A percentile compares a stretch with the other conserved stretches of the same genome.
These are phyloP conservation scores for Sungouiozyma ichnusensis DNA, from an alignment of 805 yeast genomes.

Conservation along the genomic window DNA sequence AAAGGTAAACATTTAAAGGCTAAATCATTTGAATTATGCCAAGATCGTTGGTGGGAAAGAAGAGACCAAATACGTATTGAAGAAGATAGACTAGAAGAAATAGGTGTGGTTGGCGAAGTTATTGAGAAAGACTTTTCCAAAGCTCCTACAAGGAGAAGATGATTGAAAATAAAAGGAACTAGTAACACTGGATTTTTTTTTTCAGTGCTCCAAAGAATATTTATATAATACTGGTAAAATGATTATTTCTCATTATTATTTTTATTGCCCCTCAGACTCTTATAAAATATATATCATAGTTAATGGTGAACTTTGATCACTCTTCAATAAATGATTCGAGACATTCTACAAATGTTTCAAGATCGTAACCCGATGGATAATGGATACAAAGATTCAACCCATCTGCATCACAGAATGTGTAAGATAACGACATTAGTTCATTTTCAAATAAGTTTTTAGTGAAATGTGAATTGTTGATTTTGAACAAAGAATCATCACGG, in stretches of 20 bases:
- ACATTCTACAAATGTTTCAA: slow-evolving; percentile 22
- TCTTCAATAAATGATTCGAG: slow-evolving; percentile 22
- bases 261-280: background rate
- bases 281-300: no score
- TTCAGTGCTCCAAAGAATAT: background rate
- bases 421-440: slow-evolving; percentile 21
- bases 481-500: slow-evolving; percentile 3
- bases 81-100: slow-evolving; percentile 81
- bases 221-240: background rate
- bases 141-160: slow-evolving; percentile 43
- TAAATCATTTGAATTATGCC: slow-evolving; percentile 81
- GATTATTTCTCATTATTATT: slow-evolving; percentile 1
- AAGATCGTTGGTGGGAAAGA: slow-evolving; percentile 98
- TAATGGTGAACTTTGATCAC: background rate
- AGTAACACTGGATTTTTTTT: no score
- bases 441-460: slow-evolving; percentile 16
- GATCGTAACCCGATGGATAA: slow-evolving; percentile 18
- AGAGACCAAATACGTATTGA: slow-evolving; percentile 81
- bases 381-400: slow-evolving; percentile 24
- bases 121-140: slow-evolving; percentile 58
- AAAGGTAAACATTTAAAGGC: slow-evolving; percentile 85
- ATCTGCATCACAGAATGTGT: slow-evolving; percentile 11
- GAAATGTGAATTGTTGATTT: slow-evolving; percentile 15
- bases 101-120: slow-evolving; percentile 85
- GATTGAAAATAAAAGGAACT: no score